phyloP scores from a whole-genome alignment of 2,329 filamentous ascomycete genomes.

The Ceratocystis huliohia region DNA sequence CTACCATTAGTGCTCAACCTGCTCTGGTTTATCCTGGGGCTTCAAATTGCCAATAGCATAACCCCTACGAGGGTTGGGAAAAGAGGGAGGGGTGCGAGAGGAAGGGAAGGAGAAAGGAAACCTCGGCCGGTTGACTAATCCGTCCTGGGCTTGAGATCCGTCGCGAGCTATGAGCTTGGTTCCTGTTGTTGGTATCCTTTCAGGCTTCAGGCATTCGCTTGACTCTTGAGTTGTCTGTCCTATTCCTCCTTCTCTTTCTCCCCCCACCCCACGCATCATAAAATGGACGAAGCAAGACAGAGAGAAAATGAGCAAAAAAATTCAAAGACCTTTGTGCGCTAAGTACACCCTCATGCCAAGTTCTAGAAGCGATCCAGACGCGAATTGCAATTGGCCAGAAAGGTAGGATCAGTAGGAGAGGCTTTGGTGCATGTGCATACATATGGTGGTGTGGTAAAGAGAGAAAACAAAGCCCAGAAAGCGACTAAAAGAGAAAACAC shows the following conservation, averaged over 20 bases:
- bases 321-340: neutral
- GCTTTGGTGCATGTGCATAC: neutral
- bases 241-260: neutral
- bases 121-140: neutral
- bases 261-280: neutral
- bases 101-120: neutral
- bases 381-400: neutral
- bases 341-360: neutral
- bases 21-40: neutral
- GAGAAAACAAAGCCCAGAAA: neutral
- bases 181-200: neutral
- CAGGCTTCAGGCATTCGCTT: conserved; percentile 1
- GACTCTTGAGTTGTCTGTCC: neutral
- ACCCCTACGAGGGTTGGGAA: conserved; percentile 1
- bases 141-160: neutral
- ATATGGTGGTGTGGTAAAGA: neutral
- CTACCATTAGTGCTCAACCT: neutral
- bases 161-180: neutral
- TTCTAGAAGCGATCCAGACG: neutral
- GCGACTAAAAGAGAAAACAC: neutral
- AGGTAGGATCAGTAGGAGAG: neutral
- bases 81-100: too few species aligned
- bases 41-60: neutral
- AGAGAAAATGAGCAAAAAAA: neutral
- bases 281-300: neutral